Evolutionary conservation across 108 stramenopile species (phyloP), one percentile per base, ranked within the genome.

Genomic region (Cyclotella cryptica): DNA sequence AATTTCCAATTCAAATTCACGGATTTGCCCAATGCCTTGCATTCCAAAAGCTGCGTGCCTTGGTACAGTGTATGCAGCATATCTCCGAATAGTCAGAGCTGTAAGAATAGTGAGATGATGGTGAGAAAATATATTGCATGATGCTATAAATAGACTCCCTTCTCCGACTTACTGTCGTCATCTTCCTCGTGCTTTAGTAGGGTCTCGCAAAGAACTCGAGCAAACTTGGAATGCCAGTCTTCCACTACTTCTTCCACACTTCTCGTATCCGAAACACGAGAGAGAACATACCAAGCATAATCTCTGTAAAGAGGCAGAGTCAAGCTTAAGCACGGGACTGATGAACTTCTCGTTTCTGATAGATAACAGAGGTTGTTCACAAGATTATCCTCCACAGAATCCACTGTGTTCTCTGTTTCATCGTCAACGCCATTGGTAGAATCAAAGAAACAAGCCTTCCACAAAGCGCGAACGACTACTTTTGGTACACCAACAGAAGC

Each of bases 321-420:
- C 11, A 78, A 46, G n/a, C 72, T 69, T 26, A 82, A 60, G 40
- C 81, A 82, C 12, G 71, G 40, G 15, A 68, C 40, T 22, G 58
- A 49, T 15, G 66, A 53, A 43, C 69, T 82, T 61, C 53, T 44
- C 10, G 30, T 47, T 44, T 45, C 46, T 55, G 77, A 30, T 10
- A 82, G 63, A 29, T 66, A 78, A 61, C 69, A 71, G 39, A 82
- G 61, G 18, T 78, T 59, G 40, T 82, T 72, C 52, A 78, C 63
- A 29, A 82, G 71, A 26, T 71, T 63, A 43, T 78, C 45, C 43
- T 78, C 52, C 11, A 82, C 66, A n/a, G 64, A 73, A 45, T 82
- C 77, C 22, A 82, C 44, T 18, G 73, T 66, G 14, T 10, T 1
- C 0, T 72, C 65, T 22, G 46, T 49, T 10, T 72, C 52, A 21